Percentiles rank a stretch among this genome's conserved stretches.
Evolutionary conservation across 192 early-diverging fungal genomes (phyloP).

Genomic region (Coemansia umbellata): DNA sequence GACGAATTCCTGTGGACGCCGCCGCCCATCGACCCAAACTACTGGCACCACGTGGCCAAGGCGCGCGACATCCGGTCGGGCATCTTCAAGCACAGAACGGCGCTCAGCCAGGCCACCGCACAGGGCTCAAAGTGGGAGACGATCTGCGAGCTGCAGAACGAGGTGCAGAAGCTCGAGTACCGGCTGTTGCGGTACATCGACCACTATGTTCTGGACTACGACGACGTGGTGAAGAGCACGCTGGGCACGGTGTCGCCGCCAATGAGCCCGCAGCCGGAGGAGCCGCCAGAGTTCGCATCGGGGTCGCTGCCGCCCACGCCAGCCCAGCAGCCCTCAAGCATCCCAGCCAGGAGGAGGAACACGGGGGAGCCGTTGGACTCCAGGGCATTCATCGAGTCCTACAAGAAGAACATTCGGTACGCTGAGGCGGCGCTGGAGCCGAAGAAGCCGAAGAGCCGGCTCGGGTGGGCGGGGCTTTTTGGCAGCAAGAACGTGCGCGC

Average conservation of each 20-base stretch:
- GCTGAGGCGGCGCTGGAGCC: neutral
- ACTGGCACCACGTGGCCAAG: slow-evolving; percentile 43
- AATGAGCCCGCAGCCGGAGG: slow-evolving; percentile 23
- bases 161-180: slow-evolving; percentile 25
- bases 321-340: no score
- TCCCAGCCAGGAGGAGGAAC: no score
- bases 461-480: slow-evolving; percentile 33
- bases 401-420: slow-evolving; percentile 18
- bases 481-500: slow-evolving; percentile 33
- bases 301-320: slow-evolving; percentile 30
- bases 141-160: slow-evolving; percentile 2
- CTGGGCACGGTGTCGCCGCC: slow-evolving; percentile 17
- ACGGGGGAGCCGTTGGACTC: no score
- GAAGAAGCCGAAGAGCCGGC: slow-evolving; percentile 18
- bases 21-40: slow-evolving; percentile 35
- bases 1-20: slow-evolving; percentile 35
- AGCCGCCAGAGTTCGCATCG: slow-evolving; percentile 11
- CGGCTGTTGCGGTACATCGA: slow-evolving; percentile 37
- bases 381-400: slow-evolving; percentile 33
- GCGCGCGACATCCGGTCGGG: slow-evolving; percentile 33
- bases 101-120: no score
- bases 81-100: slow-evolving; percentile 11
- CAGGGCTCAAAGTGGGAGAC: no score
- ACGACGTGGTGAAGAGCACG: slow-evolving; percentile 23
- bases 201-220: slow-evolving; percentile 41